phyloP scores from a whole-genome alignment of 1,284 basidiomycete species.

The Apiotrichum montevideense region DNA sequence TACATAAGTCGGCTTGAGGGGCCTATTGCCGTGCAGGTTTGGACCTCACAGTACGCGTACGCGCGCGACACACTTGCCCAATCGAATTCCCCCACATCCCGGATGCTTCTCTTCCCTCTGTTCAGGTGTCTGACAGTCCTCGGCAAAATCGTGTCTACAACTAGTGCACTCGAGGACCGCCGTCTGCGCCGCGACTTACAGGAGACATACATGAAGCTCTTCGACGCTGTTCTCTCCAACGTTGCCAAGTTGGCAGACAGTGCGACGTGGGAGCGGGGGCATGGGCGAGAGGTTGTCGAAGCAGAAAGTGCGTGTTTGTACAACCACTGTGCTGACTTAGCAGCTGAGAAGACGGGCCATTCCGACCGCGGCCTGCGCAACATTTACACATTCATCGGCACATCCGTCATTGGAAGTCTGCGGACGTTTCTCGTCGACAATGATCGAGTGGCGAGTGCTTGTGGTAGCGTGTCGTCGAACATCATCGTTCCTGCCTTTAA shows the following conservation, averaged over 20 bases:
- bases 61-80: constrained; percentile 65
- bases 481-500: constrained; percentile 69
- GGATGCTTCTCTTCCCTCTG: constrained; percentile 61
- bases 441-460: constrained; percentile 72
- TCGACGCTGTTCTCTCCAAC: constrained; percentile 71
- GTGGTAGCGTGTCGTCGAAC: constrained; percentile 78
- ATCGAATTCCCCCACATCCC: constrained; percentile 56
- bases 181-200: constrained; percentile 83
- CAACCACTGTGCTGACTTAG: not conserved
- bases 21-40: constrained; percentile 83
- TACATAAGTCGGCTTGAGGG: constrained; percentile 82
- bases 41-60: constrained; percentile 71
- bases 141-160: constrained; percentile 73
- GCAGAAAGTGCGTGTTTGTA: constrained; percentile 2
- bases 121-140: constrained; percentile 75
- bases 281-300: not conserved
- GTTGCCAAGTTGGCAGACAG: constrained; percentile 62
- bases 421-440: constrained; percentile 75
- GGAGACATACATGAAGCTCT: constrained; percentile 78
- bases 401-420: constrained; percentile 65
- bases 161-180: constrained; percentile 81
- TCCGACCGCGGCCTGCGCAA: not conserved
- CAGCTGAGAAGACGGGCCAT: not conserved
- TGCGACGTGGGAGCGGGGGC: constrained; percentile 19
- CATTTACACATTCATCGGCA: constrained; percentile 71